Base-by-base conservation (phyloP, 1,139 yeast species). In the Candida sojae region DNA sequence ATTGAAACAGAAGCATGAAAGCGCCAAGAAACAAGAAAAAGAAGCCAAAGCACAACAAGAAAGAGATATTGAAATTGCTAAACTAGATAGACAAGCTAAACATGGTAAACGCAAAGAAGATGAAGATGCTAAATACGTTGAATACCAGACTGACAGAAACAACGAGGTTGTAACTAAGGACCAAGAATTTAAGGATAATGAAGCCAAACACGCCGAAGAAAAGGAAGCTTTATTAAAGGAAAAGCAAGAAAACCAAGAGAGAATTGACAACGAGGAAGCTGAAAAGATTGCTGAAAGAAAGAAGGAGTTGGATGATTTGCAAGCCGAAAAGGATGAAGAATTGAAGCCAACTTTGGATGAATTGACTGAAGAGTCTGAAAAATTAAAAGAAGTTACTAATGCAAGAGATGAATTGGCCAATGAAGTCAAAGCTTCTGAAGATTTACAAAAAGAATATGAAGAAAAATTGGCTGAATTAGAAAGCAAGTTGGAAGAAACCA, bases 21-120 rank as follows among this genome's bases (percentile, higher is more conserved):
- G 80, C 51, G 83, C 77, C 58, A 81, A 80, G 60, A 71, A 75
- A 49, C 74, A 66, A 36, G 79, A 79, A 58, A 68, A 73, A 58
- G 77, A 75, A 48, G 80, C 76, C 53, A 81, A 82, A 64, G 73
- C 75, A 54, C 66, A 75, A 49, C 77, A 71, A 54, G 71, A 64
- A 59, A 69, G 64, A 30, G 77, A 69, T 23, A 58, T 66, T 31
- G 77, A 71, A 55, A 56, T 58, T 31, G 79, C 74, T 35, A 73
- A 76, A 68, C 67, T 59, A 51, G 64, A 65, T 57, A 60, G 80
- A 57, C 45, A 66, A 36, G 58, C 59, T 29, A 68, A 65, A 40
- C 64, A 76, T 54, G 80, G 75, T 32, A 74, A 69, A 6, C 70
- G 67, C 48, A 74, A 75, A 57, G 61, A 56, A 46, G 71, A 60